Percentiles rank a stretch among this genome's conserved stretches.
phyloP scores from a whole-genome alignment of 768 basidiomycete species.

The Suillus fuscotomentosus region DNA sequence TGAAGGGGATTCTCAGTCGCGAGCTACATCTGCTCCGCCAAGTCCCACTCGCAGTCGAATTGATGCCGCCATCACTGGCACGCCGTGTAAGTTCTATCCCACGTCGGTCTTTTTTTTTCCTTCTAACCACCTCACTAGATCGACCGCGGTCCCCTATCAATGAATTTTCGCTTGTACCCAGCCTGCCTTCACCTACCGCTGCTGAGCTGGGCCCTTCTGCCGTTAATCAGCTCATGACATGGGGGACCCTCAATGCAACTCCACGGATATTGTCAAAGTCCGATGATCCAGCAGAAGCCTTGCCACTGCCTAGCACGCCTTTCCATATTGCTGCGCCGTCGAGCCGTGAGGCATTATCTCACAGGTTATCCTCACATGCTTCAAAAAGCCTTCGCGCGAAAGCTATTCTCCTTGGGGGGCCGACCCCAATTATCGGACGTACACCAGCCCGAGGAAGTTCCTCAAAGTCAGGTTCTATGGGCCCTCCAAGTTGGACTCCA shows the following conservation, averaged over 20 bases:
- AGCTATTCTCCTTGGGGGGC: slow-evolving; percentile 57
- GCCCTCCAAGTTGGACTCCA: slow-evolving; percentile 79
- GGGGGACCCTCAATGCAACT: slow-evolving; percentile 91
- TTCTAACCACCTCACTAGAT: slow-evolving; percentile 44
- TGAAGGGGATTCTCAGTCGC: slow-evolving; percentile 39
- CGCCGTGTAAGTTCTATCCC: slow-evolving; percentile 63
- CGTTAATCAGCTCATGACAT: slow-evolving; percentile 94
- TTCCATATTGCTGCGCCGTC: slow-evolving; percentile 80
- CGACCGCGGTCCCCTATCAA: slow-evolving; percentile 55
- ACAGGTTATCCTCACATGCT: slow-evolving; percentile 79
- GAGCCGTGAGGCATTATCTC: slow-evolving; percentile 78
- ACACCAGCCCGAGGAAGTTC: slow-evolving; percentile 32
- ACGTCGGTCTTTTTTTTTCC: neutral
- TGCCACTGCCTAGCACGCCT: slow-evolving; percentile 50
- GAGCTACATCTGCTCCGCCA: slow-evolving; percentile 58
- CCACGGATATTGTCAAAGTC: slow-evolving; percentile 79
- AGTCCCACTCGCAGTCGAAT: slow-evolving; percentile 92
- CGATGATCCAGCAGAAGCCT: slow-evolving; percentile 49
- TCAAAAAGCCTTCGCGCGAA: slow-evolving; percentile 78
- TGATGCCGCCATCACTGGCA: slow-evolving; percentile 90
- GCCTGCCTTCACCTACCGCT: slow-evolving; percentile 85
- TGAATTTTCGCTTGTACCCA: slow-evolving; percentile 77
- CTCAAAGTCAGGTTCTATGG: slow-evolving; percentile 59
- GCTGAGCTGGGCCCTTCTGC: slow-evolving; percentile 77
- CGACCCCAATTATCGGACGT: slow-evolving; percentile 24